Percentiles rank a stretch among this genome's conserved stretches.
These are phyloP conservation scores for fission yeast (Schizosaccharomyces pombe) DNA, from an alignment of 805 yeast genomes.

Conservation along the genomic window ASM294v3 CU329670.1:1092501-1093000, in stretches of 20 bases:
- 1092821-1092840: neutral
- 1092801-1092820: neutral
- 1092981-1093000: conserved; percentile 17
- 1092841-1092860: conserved; percentile 3
- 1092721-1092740: neutral
- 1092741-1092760: neutral
- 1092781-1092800: neutral
- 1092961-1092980: conserved; percentile 16
- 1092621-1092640: too few species aligned
- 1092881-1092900: neutral
- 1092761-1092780: too few species aligned
- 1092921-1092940: conserved; percentile 10
- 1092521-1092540: too few species aligned
- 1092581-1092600: too few species aligned
- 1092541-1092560: too few species aligned
- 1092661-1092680: too few species aligned
- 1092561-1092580: too few species aligned
- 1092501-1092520: too few species aligned
- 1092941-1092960: conserved; percentile 16
- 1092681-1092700: too few species aligned
- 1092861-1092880: neutral
- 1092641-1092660: too few species aligned
- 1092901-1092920: neutral
- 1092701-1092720: neutral
- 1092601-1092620: too few species aligned